phyloP scores from a whole-genome alignment of 2,329 filamentous ascomycete species.

The Elsinoe ampelina region DNA sequence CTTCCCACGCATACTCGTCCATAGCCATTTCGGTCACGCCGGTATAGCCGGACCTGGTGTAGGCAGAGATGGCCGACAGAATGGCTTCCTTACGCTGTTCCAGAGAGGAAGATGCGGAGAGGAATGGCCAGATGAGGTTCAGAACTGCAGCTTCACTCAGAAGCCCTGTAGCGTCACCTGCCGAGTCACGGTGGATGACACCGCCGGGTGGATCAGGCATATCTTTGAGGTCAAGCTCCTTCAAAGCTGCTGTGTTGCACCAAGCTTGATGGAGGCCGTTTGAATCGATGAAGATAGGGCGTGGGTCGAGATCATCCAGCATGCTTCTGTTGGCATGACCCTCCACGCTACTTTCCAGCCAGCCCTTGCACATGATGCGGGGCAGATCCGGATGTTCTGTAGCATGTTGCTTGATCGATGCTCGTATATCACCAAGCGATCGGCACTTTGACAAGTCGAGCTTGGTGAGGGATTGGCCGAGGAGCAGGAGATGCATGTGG shows the following conservation, averaged over 20 bases:
- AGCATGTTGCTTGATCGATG: constrained; percentile 37
- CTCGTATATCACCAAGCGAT: constrained; percentile 41
- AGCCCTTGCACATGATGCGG: constrained; percentile 45
- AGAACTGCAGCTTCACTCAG: constrained; percentile 47
- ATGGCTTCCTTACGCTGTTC: constrained; percentile 42
- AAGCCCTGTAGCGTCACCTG: constrained; percentile 42
- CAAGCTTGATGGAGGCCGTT: constrained; percentile 50
- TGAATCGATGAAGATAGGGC: constrained; percentile 48
- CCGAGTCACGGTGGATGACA: constrained; percentile 40
- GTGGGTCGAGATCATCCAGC: constrained; percentile 43
- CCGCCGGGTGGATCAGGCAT: constrained; percentile 44
- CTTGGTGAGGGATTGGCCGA: constrained; percentile 47
- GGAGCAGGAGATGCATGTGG: constrained; percentile 48
- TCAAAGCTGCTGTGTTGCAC: constrained; percentile 45
- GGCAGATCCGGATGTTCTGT: constrained; percentile 35
- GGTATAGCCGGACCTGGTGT: constrained; percentile 44
- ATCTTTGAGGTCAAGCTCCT: constrained; percentile 40
- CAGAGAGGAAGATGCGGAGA: constrained; percentile 40
- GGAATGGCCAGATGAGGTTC: constrained; percentile 46
- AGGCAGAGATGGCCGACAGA: constrained; percentile 39
- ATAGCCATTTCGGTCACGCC: constrained; percentile 51
- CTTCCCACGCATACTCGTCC: constrained; percentile 48
- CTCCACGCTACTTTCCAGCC: constrained; percentile 49
- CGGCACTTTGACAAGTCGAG: constrained; percentile 40
- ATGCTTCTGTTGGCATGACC: constrained; percentile 41